phyloP scores from a whole-genome alignment of 2,329 filamentous ascomycete genomes.

The Xylariaceae sp. region DNA sequence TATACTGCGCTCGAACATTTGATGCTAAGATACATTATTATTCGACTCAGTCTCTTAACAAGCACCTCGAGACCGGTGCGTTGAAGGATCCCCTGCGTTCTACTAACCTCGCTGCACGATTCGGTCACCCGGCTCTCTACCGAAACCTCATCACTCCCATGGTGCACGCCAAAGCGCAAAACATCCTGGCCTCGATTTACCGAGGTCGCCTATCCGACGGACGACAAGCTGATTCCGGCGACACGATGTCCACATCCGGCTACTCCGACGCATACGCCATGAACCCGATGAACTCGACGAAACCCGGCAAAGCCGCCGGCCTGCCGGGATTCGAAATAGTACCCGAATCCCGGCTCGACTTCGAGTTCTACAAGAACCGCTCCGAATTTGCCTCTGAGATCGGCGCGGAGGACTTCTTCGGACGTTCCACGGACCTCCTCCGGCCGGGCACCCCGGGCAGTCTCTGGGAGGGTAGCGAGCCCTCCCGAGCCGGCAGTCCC shows the following conservation, averaged over 20 bases:
- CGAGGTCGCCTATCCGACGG: slow-evolving; percentile 70
- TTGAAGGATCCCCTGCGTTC: slow-evolving; percentile 50
- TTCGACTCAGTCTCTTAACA: slow-evolving; percentile 56
- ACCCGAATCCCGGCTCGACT: slow-evolving; percentile 78
- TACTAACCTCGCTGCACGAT: slow-evolving; percentile 69
- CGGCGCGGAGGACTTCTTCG: slow-evolving; percentile 68
- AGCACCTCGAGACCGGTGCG: slow-evolving; percentile 41
- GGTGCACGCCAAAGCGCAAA: slow-evolving; percentile 67
- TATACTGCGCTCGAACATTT: slow-evolving; percentile 71
- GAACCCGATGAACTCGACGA: slow-evolving; percentile 64
- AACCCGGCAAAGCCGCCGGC: slow-evolving; percentile 42
- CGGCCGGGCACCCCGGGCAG: slow-evolving; percentile 59
- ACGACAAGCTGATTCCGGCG: slow-evolving; percentile 52
- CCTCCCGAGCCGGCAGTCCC: slow-evolving; percentile 49
- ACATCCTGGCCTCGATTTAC: slow-evolving; percentile 80
- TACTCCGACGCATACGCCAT: slow-evolving; percentile 80
- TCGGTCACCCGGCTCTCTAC: slow-evolving; percentile 61
- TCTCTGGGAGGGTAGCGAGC: slow-evolving; percentile 40
- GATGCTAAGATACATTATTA: slow-evolving; percentile 79
- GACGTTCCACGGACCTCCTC: slow-evolving; percentile 52
- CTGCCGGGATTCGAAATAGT: slow-evolving; percentile 84
- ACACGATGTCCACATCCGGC: slow-evolving; percentile 56
- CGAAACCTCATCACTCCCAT: slow-evolving; percentile 23
- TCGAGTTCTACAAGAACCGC: slow-evolving; percentile 85
- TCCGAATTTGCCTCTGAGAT: slow-evolving; percentile 83